These are phyloP conservation scores for Coelastrella sp. DNA, from an alignment of 139 green algal species.

Conservation along the genomic window DNA sequence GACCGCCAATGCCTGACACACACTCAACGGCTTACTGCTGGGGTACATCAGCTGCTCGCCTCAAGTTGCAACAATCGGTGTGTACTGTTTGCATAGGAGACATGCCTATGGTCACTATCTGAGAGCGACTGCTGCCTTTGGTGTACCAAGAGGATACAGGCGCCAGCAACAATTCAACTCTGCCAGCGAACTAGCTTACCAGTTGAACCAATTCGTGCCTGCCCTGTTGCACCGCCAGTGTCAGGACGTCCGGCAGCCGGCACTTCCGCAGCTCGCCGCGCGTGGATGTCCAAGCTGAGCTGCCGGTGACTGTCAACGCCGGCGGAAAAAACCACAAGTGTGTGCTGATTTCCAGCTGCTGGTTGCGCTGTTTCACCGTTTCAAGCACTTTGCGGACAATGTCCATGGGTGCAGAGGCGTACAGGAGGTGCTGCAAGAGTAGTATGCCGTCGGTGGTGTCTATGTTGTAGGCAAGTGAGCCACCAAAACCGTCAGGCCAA, in stretches of 20 bases:
- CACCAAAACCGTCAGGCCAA: background rate
- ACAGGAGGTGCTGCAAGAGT: constrained; percentile 34
- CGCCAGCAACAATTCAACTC: background rate
- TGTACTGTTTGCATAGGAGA: background rate
- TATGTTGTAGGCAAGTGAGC: background rate
- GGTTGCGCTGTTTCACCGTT: background rate
- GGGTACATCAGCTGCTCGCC: no score
- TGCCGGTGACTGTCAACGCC: background rate
- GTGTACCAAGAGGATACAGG: background rate
- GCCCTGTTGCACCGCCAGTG: background rate
- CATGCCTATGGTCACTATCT: background rate
- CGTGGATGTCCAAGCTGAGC: background rate
- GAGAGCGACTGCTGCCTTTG: background rate
- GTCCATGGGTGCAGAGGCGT: background rate
- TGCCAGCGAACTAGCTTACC: background rate
- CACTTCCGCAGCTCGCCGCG: background rate
- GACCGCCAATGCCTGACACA: no score
- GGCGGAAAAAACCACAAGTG: background rate
- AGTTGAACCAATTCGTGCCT: background rate
- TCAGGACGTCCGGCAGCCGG: constrained; percentile 20
- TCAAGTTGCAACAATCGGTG: no score
- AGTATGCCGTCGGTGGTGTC: background rate
- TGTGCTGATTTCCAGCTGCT: background rate
- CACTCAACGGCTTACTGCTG: no score
- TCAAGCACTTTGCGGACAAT: background rate